These are phyloP conservation scores for Podosphaera fusca DNA, from an alignment of 2,329 filamentous ascomycete species.

Conservation along the genomic window DNA sequence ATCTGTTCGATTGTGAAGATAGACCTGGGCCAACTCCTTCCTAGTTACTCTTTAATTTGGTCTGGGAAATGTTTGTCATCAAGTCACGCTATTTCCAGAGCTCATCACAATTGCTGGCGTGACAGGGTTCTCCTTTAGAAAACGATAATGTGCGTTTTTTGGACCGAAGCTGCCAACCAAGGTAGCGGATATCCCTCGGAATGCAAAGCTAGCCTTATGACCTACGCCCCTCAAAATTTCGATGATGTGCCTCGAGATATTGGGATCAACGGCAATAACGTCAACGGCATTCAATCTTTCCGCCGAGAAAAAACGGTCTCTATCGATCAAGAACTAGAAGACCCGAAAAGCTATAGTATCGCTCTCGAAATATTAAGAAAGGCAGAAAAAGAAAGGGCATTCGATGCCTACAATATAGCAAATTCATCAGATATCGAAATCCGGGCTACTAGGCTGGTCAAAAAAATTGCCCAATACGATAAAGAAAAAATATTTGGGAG, in stretches of 20 bases:
- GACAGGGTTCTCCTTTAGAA: background rate
- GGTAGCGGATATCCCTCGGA: background rate
- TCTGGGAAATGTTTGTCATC: background rate
- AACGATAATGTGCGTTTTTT: background rate
- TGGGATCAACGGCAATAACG: background rate
- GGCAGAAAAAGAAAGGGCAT: conserved; percentile 11
- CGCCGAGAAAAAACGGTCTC: conserved; percentile 4
- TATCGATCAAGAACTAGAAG: conserved; percentile 6
- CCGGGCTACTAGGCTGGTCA: conserved; percentile 11
- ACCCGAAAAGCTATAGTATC: conserved; percentile 7
- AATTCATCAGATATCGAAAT: conserved; percentile 11
- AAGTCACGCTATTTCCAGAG: background rate
- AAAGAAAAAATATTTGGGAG: conserved; percentile 10
- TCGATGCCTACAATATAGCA: conserved; percentile 11
- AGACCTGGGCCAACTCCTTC: background rate
- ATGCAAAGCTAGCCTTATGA: background rate
- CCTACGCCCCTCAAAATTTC: background rate
- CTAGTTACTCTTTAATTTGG: background rate
- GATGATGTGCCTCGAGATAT: background rate
- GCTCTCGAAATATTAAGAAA: conserved; percentile 8
- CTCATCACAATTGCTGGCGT: background rate
- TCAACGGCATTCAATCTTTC: background rate
- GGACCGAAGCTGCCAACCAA: background rate
- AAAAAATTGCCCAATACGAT: conserved; percentile 13
- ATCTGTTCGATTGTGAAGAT: background rate